A percentile compares a stretch with the other conserved stretches of the same genome.
Conservation (phyloP, 176 grass and related monocot genomes). For the Phragmites australis region DNA sequence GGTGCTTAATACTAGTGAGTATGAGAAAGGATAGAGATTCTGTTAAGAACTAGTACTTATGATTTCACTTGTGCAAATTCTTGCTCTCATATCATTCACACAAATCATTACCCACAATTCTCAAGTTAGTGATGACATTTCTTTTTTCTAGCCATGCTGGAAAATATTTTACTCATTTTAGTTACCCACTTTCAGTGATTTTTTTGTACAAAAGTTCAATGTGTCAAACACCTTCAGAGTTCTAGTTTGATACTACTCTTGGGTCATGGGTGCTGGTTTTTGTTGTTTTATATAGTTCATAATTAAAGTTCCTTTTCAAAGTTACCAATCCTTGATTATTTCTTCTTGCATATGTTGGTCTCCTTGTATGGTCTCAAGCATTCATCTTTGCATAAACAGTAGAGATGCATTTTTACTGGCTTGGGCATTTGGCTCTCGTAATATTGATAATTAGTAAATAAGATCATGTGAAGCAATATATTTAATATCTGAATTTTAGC, state of each 20-base stretch:
- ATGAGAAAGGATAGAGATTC: background rate
- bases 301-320: background rate
- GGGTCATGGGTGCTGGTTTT: background rate
- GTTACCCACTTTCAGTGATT: background rate
- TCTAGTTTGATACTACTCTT: background rate
- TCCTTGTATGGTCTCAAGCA: background rate
- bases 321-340: too few relatives aligned
- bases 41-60: background rate
- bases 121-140: background rate
- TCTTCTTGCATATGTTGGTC: background rate
- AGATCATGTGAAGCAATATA: background rate
- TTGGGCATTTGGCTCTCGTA: background rate
- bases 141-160: background rate
- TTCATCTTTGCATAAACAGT: background rate
- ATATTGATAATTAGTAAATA: constrained; percentile 13
- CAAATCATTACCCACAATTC: background rate
- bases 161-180: constrained; percentile 1
- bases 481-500: constrained; percentile 32
- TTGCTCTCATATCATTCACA: background rate
- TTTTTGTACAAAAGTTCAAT: background rate
- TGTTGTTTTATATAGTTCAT: background rate
- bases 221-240: background rate
- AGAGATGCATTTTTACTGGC: constrained; percentile 1
- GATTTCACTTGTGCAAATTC: background rate
- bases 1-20: background rate